Conservation (phyloP, 2,329 filamentous ascomycete genomes). For the Hypoxylon sp. region DNA sequence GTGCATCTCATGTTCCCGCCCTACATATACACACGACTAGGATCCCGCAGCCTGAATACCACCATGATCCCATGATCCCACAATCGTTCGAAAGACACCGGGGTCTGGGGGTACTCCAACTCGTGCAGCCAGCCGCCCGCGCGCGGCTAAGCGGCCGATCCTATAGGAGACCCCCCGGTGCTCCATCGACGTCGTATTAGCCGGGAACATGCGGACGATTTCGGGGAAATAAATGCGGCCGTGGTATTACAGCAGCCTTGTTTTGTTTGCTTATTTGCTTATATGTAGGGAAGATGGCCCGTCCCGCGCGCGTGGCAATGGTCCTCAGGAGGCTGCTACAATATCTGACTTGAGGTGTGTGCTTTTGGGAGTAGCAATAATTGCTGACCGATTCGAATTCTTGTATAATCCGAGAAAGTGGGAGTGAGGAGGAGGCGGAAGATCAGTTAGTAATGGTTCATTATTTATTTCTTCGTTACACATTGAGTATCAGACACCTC, state of each 20-base stretch:
- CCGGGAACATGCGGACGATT: slow-evolving; percentile 8
- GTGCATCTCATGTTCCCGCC: neutral
- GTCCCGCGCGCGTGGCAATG: neutral
- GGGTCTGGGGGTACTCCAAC: neutral
- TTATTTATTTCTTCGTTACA: neutral
- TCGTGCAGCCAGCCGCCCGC: slow-evolving; percentile 1
- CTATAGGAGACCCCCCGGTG: slow-evolving; percentile 16
- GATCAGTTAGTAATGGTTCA: neutral
- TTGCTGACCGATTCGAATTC: too few species aligned
- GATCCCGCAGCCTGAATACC: neutral
- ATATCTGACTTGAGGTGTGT: neutral
- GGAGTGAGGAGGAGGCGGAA: neutral
- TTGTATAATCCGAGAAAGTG: neutral
- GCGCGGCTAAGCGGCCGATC: slow-evolving; percentile 11
- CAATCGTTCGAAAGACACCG: neutral
- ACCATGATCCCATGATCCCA: slow-evolving; percentile 1
- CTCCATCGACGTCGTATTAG: slow-evolving; percentile 24
- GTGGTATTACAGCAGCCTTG: neutral
- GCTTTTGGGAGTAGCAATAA: too few species aligned
- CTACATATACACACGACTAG: neutral
- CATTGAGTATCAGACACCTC: neutral
- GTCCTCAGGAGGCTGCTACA: neutral
- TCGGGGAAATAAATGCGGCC: slow-evolving; percentile 12
- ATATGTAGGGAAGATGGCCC: slow-evolving; percentile 3
- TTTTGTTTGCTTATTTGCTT: neutral